Percentiles rank a stretch among this genome's conserved stretches.
phyloP scores from a whole-genome alignment of 139 green algal species.

The Tetraselmis chui region DNA sequence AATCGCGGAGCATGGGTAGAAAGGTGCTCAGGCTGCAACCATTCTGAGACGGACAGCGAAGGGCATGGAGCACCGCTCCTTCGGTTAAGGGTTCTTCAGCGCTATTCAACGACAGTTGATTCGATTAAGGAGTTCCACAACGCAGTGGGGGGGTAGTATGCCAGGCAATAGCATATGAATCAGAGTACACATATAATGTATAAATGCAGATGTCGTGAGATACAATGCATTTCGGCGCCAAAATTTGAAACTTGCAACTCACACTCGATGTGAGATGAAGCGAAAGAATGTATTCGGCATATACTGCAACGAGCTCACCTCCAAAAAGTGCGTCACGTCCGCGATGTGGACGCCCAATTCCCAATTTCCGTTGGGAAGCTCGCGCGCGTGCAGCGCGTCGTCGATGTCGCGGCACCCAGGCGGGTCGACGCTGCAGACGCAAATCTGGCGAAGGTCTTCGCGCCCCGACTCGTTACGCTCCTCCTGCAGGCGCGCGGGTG shows the following conservation, averaged over 20 bases:
- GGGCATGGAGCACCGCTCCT: too few species aligned
- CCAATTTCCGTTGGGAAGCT: slow-evolving; percentile 30
- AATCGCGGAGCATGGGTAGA: too few species aligned
- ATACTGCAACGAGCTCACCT: not conserved
- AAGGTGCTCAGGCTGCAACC: too few species aligned
- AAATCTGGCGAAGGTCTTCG: slow-evolving; percentile 58
- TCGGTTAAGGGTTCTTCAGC: too few species aligned
- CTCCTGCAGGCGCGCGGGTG: not conserved
- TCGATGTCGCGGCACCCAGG: slow-evolving; percentile 89
- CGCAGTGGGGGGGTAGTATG: not conserved
- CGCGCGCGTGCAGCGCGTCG: slow-evolving; percentile 74
- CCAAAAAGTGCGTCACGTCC: slow-evolving; percentile 77
- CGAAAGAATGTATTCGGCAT: not conserved
- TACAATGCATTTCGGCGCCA: not conserved
- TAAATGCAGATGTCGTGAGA: too few species aligned
- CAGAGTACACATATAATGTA: too few species aligned
- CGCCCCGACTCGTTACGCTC: not conserved
- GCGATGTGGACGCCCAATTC: slow-evolving; percentile 88
- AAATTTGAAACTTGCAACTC: not conserved
- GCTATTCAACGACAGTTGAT: too few species aligned
- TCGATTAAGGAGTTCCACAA: too few species aligned
- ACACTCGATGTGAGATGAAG: not conserved
- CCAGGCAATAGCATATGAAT: not conserved
- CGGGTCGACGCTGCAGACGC: slow-evolving; percentile 74
- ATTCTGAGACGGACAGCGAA: too few species aligned